A percentile compares a stretch with the other conserved stretches of the same genome.
Conservation (phyloP, 768 basidiomycete genomes). For the Lepiota subincarnata region DNA sequence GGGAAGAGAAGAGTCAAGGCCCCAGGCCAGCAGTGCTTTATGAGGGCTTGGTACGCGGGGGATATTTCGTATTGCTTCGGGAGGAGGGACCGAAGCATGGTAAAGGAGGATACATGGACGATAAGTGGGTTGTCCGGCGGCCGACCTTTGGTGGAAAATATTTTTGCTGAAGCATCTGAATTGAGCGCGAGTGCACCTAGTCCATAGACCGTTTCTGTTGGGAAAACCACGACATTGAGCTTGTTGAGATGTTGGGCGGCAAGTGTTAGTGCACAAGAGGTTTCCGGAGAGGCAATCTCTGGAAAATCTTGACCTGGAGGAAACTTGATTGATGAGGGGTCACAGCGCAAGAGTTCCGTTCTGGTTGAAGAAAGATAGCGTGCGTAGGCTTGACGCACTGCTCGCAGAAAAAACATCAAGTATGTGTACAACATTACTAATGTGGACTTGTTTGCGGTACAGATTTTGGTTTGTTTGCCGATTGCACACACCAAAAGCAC, state of each 20-base stretch:
- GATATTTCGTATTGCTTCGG: conserved; percentile 63
- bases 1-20: conserved; percentile 92
- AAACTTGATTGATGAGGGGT: conserved; percentile 61
- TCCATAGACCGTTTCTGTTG: conserved; percentile 98
- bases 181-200: conserved; percentile 85
- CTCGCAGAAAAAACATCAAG: conserved; percentile 25
- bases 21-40: conserved; percentile 91
- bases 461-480: background rate
- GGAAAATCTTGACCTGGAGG: conserved; percentile 39
- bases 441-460: conserved; percentile 6
- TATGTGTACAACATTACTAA: conserved; percentile 6
- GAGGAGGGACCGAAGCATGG: conserved; percentile 77
- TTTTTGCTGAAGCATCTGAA: conserved; percentile 56
- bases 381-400: conserved; percentile 27
- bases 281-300: conserved; percentile 43
- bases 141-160: conserved; percentile 87
- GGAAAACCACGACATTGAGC: conserved; percentile 71
- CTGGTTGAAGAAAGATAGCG: conserved; percentile 20
- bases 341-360: conserved; percentile 54
- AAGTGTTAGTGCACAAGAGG: conserved; percentile 46
- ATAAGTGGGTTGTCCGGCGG: conserved; percentile 97
- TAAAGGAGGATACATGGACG: conserved; percentile 84
- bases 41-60: conserved; percentile 64
- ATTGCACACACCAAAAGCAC: too few relatives aligned
- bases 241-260: conserved; percentile 55